Conservation (phyloP, 306 rosid species). For the Begonia peltatifolia region DNA sequence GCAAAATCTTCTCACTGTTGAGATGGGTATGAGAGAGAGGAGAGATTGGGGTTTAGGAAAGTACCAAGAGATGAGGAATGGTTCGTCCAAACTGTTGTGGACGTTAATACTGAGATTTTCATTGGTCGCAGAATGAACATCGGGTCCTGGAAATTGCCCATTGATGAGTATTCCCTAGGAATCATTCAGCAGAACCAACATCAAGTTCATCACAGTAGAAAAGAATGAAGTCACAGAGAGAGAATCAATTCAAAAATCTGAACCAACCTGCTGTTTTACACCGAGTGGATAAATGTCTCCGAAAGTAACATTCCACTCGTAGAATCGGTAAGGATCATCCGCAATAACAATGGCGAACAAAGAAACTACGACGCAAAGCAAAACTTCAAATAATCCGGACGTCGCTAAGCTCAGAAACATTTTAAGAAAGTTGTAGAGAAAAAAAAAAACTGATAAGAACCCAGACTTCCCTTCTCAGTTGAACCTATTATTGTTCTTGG, state of each 20-base stretch:
- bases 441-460: not conserved
- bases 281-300: conserved; percentile 93
- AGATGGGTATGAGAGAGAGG: conserved; percentile 3
- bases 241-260: not conserved
- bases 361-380: conserved; percentile 23
- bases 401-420: conserved; percentile 39
- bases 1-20: not conserved
- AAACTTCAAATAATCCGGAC: conserved; percentile 10
- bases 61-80: conserved; percentile 91
- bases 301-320: conserved; percentile 79
- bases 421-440: not conserved
- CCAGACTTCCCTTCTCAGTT: not conserved
- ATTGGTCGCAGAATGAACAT: conserved; percentile 81
- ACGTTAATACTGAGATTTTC: conserved; percentile 96
- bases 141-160: conserved; percentile 98
- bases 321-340: conserved; percentile 92
- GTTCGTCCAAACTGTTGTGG: conserved; percentile 77
- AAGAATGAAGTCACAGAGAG: not conserved
- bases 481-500: no score
- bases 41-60: not conserved
- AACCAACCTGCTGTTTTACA: conserved; percentile 56
- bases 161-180: conserved; percentile 81
- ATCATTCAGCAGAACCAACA: conserved; percentile 1
- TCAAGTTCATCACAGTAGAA: conserved; percentile 9
- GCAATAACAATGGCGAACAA: conserved; percentile 37